Conservation (phyloP, 495 filamentous ascomycete species). For the Alectoria sarmentosa region DNA sequence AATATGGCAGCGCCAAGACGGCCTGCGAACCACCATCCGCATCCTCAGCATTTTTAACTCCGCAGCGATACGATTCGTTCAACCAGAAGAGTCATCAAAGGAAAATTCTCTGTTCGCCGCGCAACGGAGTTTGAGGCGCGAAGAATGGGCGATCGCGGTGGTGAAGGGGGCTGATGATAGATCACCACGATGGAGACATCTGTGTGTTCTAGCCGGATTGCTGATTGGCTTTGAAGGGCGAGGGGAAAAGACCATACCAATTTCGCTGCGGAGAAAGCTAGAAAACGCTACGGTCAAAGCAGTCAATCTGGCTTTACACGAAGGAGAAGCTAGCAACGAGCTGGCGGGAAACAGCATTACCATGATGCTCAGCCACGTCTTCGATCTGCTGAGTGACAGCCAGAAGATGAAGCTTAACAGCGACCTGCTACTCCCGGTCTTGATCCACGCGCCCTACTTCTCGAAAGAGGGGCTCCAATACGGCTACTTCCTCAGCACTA, state of each 20-base stretch:
- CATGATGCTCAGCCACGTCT: constrained; percentile 71
- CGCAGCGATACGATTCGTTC: constrained; percentile 59
- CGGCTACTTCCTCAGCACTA: constrained; percentile 71
- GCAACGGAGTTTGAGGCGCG: constrained; percentile 42
- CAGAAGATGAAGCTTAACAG: constrained; percentile 58
- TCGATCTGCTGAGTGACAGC: constrained; percentile 60
- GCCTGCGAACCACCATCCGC: constrained; percentile 63
- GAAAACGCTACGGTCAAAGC: constrained; percentile 73
- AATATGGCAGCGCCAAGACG: constrained; percentile 72
- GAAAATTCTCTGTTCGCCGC: constrained; percentile 22
- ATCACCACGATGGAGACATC: constrained; percentile 82
- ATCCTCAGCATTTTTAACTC: constrained; percentile 85
- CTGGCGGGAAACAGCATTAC: constrained; percentile 56
- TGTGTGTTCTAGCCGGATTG: constrained; percentile 72
- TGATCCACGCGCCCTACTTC: constrained; percentile 59
- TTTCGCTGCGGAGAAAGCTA: constrained; percentile 58
- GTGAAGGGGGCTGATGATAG: constrained; percentile 77
- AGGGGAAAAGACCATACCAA: constrained; percentile 55
- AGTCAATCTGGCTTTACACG: constrained; percentile 65
- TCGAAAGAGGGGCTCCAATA: constrained; percentile 71
- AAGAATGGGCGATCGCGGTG: constrained; percentile 80
- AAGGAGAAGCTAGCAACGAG: constrained; percentile 40
- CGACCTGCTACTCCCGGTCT: constrained; percentile 64
- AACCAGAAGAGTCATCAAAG: constrained; percentile 45
- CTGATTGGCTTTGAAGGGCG: constrained; percentile 73